Conservation (phyloP, 257 asterid species). For the Solanum corneliomulleri region DNA sequence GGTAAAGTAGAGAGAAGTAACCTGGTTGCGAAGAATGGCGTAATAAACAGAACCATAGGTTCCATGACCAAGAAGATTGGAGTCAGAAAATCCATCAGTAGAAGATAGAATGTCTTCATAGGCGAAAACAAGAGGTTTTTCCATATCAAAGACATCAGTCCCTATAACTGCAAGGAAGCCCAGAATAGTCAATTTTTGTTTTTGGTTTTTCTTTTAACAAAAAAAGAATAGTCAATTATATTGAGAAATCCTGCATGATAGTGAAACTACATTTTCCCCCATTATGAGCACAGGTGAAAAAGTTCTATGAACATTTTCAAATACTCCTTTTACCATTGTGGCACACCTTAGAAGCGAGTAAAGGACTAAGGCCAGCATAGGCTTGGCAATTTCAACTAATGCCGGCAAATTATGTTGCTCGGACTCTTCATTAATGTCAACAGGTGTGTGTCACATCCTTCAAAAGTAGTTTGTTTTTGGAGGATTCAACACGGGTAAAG, state of each 20-base stretch:
- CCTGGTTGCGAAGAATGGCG: slow-evolving; percentile 86
- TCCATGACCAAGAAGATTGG: slow-evolving; percentile 90
- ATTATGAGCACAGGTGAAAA: neutral
- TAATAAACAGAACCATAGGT: slow-evolving; percentile 88
- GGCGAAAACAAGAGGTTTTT: slow-evolving; percentile 70
- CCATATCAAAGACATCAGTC: slow-evolving; percentile 76
- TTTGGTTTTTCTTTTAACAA: neutral
- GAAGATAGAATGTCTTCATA: slow-evolving; percentile 60
- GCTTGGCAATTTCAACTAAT: neutral
- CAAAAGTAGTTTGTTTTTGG: neutral
- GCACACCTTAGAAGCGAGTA: neutral
- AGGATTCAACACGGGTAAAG: neutral
- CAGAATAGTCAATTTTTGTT: neutral
- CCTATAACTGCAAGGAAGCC: slow-evolving; percentile 59
- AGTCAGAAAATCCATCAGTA: slow-evolving; percentile 77
- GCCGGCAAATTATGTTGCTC: neutral
- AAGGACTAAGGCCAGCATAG: neutral
- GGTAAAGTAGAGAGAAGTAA: slow-evolving; percentile 4
- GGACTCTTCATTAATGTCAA: neutral
- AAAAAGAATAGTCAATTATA: neutral
- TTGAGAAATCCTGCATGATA: neutral
- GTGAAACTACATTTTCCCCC: neutral
- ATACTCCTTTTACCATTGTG: neutral
- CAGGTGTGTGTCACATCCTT: neutral
- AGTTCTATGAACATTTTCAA: neutral